Percentiles rank a stretch among this genome's conserved stretches.
Conservation (phyloP, 2,329 filamentous ascomycete genomes). For the Colletotrichum filicis region DNA sequence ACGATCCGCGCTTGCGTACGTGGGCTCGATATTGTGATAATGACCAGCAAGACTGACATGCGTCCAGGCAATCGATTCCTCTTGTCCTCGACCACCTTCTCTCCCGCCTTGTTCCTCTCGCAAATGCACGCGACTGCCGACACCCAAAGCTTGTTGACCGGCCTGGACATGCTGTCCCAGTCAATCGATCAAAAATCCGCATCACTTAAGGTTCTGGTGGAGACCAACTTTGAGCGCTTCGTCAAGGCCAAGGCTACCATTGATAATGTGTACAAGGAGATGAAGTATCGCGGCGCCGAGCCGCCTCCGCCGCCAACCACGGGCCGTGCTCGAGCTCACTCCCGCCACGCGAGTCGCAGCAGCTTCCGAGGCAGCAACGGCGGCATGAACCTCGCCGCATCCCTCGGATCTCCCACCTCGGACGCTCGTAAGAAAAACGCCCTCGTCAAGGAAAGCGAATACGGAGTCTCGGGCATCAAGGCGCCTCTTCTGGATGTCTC, state of each 20-base stretch:
- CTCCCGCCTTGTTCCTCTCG: slow-evolving; percentile 89
- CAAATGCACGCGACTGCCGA: slow-evolving; percentile 90
- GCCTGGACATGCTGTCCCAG: slow-evolving; percentile 85
- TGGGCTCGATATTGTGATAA: slow-evolving; percentile 37
- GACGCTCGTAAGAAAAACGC: slow-evolving; percentile 87
- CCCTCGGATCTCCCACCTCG: slow-evolving; percentile 45
- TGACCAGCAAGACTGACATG: slow-evolving; percentile 21
- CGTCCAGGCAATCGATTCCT: slow-evolving; percentile 87
- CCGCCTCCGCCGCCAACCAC: slow-evolving; percentile 51
- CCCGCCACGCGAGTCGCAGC: slow-evolving; percentile 74
- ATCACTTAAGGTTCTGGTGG: slow-evolving; percentile 93
- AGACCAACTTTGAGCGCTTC: slow-evolving; percentile 98
- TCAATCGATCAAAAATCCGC: slow-evolving; percentile 99
- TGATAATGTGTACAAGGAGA: slow-evolving; percentile 98
- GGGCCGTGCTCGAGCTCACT: slow-evolving; percentile 61
- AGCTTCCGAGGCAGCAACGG: slow-evolving; percentile 68
- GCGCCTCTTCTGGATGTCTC: slow-evolving; percentile 88
- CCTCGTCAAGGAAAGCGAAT: slow-evolving; percentile 90
- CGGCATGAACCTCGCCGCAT: slow-evolving; percentile 47
- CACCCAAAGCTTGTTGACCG: slow-evolving; percentile 81
- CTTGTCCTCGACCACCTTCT: slow-evolving; percentile 95
- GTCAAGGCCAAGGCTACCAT: slow-evolving; percentile 97
- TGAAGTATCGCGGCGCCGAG: slow-evolving; percentile 79
- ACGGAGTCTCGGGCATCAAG: slow-evolving; percentile 89
- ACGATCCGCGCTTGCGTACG: slow-evolving; percentile 81